Percentiles rank a stretch among this genome's conserved stretches.
These are phyloP conservation scores for Pseudogymnoascus sp. DNA, from an alignment of 2,329 filamentous ascomycete species.

Conservation along the genomic window DNA sequence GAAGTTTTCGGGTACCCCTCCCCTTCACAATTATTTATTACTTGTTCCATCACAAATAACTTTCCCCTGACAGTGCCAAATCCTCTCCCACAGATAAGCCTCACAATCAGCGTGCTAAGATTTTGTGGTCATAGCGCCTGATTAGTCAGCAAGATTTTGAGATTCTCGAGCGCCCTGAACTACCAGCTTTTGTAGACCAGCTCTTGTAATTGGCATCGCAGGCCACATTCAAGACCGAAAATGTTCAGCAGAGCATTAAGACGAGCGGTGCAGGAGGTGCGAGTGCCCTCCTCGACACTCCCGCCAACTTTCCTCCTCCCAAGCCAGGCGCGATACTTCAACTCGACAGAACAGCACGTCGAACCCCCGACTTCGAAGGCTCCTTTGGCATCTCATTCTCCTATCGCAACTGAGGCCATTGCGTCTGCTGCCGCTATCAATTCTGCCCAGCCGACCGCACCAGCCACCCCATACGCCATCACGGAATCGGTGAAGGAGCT, in stretches of 20 bases:
- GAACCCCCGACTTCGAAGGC: constrained; percentile 26
- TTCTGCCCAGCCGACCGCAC: constrained; percentile 14
- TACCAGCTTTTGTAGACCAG: not conserved
- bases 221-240: constrained; percentile 12
- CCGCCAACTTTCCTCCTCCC: constrained; percentile 46
- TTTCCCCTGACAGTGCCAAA: constrained; percentile 82
- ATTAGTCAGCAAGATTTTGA: constrained; percentile 8
- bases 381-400: constrained; percentile 7
- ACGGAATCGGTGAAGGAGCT: constrained; percentile 51
- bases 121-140: not conserved
- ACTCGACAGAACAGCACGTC: constrained; percentile 42
- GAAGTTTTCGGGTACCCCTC: constrained; percentile 47
- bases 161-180: constrained; percentile 8
- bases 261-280: constrained; percentile 55
- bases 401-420: constrained; percentile 10
- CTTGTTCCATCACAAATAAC: constrained; percentile 74
- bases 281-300: constrained; percentile 32
- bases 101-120: constrained; percentile 3
- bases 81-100: constrained; percentile 63
- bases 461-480: constrained; percentile 30
- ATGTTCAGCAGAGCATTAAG: constrained; percentile 44
- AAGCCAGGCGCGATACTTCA: constrained; percentile 34
- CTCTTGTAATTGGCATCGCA: not conserved
- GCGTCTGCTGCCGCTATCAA: not conserved
- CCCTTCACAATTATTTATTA: constrained; percentile 46